Evolutionary conservation across 805 yeast genomes (phyloP), one percentile per base, ranked within the genome.

Genomic region (Cephaloascus fragrans): DNA sequence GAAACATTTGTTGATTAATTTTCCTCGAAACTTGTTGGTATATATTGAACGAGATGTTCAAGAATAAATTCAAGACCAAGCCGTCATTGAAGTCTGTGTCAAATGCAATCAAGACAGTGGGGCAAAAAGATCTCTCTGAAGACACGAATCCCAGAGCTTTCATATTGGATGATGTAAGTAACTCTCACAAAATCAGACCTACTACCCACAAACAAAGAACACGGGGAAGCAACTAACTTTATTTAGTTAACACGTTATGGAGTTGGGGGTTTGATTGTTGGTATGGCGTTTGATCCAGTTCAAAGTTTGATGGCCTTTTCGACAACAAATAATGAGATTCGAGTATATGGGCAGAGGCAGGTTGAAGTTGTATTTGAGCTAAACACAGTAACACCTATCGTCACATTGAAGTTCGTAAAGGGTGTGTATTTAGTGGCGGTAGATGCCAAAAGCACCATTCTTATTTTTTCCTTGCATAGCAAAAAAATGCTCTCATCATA

Each of bases 261-360:
- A 2, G 51, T 82, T 26, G 64, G 71, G 15, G 90, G 94, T 10
- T 71, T 72, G 12, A 73, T 84, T 6, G 62, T 75, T 28, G 77
- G 85, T 0, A 53, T 78, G 32, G 94, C 93, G 0, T 84, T 71
- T 58, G 97, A 93, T 55, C 95, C 95, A 3, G 79, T 85, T 1
- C 98, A 93, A 57, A 77, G 93, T 39, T 67, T 93, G 19, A 58
- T 88, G 49, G 97, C 96, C 0, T 63, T 87, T 0, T 81, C 88
- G 3, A 87, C 96, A 0, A 77, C 71, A 29, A 53, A 61, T 5
- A 85, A 88, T 32, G 76, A 76, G 35, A 67, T 93, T 14, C 80
- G 84, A 46, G 81, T 93, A 3, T 81, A 78, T 52, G 98, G 97
- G 2, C 90, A 83, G 51, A 77, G 80, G 33, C 77, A 82, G 39